Evolutionary conservation across 352 stramenopile species (phyloP), one percentile per base, ranked within the genome.

Genomic region (Peronospora destructor): DNA sequence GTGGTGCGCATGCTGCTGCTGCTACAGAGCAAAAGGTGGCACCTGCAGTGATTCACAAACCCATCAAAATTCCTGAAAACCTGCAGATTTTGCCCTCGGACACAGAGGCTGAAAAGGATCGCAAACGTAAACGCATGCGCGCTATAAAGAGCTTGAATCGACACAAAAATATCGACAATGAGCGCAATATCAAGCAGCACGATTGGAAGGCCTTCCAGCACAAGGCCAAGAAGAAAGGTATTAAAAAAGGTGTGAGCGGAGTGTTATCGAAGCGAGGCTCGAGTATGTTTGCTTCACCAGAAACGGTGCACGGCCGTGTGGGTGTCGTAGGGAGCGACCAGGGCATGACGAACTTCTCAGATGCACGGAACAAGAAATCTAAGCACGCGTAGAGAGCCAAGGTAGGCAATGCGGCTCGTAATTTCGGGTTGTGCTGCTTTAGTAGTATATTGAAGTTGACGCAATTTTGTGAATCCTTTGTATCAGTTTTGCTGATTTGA

Each of bases 231-330:
- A 85, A 93, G 66, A 85, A 86, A 54, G 83, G 84, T 25, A 59
- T 75, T 19, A 78, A 80, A 23, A 72, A 82, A 45, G 80, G 79
- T 13, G 67, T 69, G 8, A 88, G 76, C 38, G 74, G 76, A 26
- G 83, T 85, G 57, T 64, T 88, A 32, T 87, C 79, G 21, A 85
- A 82, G 53, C 77, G 77, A 13, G 86, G 86, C 46, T 84, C 66
- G 16, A 95, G 83, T 58, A 95, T 95, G 64, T 96, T 96, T 68
- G 78, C 83, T 21, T 91, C 84, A 5, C 84, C 87, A 7, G 85
- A 92, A 34, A 84, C 71, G 11, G 74, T 92, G 6, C 56, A 91
- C 23, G 82, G 81, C 10, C 85, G 78, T 30, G 87, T 95, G 6
- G 87, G 87, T 10, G 87, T 96, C 12, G 70, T 94, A 1, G 85